Evolutionary conservation across 768 basidiomycete species (phyloP).

Genomic region (Nidularia pulvinata): DNA sequence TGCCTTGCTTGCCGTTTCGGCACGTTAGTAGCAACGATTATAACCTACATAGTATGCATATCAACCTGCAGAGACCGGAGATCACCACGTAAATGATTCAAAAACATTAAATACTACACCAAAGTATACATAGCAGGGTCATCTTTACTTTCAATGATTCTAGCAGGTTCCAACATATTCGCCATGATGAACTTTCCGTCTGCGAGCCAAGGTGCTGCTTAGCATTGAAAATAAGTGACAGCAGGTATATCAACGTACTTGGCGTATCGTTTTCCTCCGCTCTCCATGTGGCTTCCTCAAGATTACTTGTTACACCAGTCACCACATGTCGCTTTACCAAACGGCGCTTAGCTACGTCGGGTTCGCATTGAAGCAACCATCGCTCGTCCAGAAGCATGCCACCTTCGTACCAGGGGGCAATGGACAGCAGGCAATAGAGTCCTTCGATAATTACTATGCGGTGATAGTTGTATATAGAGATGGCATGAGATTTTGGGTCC

Average conservation of each 20-base stretch:
- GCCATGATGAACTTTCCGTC: slow-evolving; percentile 44
- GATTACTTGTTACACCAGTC: slow-evolving; percentile 70
- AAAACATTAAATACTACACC: not conserved
- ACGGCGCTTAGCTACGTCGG: slow-evolving; percentile 52
- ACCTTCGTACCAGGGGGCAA: slow-evolving; percentile 72
- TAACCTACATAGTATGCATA: too few relatives aligned
- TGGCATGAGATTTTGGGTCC: slow-evolving; percentile 69
- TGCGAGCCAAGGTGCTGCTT: slow-evolving; percentile 11
- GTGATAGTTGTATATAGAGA: slow-evolving; percentile 59
- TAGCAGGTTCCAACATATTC: slow-evolving; percentile 46
- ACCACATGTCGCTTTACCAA: slow-evolving; percentile 74
- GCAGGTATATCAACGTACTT: slow-evolving; percentile 36
- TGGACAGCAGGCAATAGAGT: slow-evolving; percentile 79
- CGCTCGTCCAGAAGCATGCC: slow-evolving; percentile 71
- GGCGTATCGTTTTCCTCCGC: slow-evolving; percentile 80
- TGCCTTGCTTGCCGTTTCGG: too few relatives aligned
- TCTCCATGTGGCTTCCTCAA: slow-evolving; percentile 65
- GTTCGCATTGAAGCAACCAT: slow-evolving; percentile 69
- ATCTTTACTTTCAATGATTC: slow-evolving; percentile 32
- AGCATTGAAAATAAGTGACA: not conserved
- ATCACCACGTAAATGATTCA: too few relatives aligned
- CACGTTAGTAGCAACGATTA: too few relatives aligned
- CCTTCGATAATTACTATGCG: slow-evolving; percentile 89
- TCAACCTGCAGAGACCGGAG: too few relatives aligned
- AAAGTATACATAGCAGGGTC: slow-evolving; percentile 12